Base-by-base conservation (phyloP, 208 protist genomes). In the Wallacemonas sp. region DNA sequence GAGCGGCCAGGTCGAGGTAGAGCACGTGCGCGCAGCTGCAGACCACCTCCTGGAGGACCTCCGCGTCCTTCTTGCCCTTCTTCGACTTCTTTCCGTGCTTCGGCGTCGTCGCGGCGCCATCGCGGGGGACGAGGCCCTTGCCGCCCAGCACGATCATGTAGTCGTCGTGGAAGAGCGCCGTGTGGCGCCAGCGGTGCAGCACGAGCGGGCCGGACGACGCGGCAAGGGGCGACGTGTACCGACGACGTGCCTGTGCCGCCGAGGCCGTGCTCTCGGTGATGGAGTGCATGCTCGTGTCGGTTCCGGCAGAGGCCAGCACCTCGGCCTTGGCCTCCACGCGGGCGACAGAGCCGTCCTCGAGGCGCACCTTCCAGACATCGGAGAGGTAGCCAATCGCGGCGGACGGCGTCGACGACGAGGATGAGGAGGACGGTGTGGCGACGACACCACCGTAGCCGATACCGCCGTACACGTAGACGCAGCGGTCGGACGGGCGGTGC, bases 381-480 rank as follows among this genome's bases (percentile, higher is more conserved):
- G 46, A 12, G 7, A 69, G 64, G 2, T 65, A 28, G 31, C 59
- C 57, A 1, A 55, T 18, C 16, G n/a, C n/a, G n/a, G n/a, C n/a
- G n/a, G n/a, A n/a, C n/a, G n/a, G n/a, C n/a, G n/a, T n/a, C n/a
- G n/a, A n/a, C n/a, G 8, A 73, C 36, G 12, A 33, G 57, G 28
- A 26, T 49, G 11, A 28, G 38, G 55, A 4, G 7, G 31, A n/a
- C n/a, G 32, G 10, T 41, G 36, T 14, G 36, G 36, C 36, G 10
- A 41, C 32, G 7, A 33, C 36, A 25, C 70, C 71, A n/a, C 39
- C 31, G 16, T 54, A 50, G 26, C 69, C 74, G 25, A 79, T 70
- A 31, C 86, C 86, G 42, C 86, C 86, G 57, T 85, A 92, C n/a
- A 92, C 63, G 68, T 89, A 92, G 32, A 89, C 65, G n/a, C 65